phyloP scores from a whole-genome alignment of 1,139 yeast species.

The Debaryomyces robertsiae region DNA sequence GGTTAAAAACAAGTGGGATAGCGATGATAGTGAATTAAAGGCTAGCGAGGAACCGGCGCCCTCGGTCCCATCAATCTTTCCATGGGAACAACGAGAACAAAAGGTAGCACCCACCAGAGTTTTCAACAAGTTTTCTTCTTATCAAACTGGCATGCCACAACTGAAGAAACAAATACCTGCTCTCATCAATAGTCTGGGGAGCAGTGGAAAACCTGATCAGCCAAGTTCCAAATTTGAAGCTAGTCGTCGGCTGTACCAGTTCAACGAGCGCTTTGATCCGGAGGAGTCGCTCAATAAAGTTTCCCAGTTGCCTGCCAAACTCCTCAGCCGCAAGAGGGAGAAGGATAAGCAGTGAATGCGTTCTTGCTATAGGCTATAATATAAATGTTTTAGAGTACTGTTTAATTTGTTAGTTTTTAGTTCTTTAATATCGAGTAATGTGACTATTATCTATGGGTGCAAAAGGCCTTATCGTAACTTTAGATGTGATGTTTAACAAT shows the following conservation, averaged over 20 bases:
- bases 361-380: not conserved
- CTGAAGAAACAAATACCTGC: not conserved
- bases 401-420: too few relatives aligned
- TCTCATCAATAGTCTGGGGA: not conserved
- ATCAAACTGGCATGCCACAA: not conserved
- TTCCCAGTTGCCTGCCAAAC: constrained; percentile 22
- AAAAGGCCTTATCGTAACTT: too few relatives aligned
- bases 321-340: constrained; percentile 18
- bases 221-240: not conserved
- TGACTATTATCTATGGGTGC: too few relatives aligned
- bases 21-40: constrained; percentile 10
- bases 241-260: not conserved
- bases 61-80: constrained; percentile 39
- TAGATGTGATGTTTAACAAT: too few relatives aligned
- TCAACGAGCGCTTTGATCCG: constrained; percentile 18
- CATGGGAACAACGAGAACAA: constrained; percentile 42
- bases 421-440: too few relatives aligned
- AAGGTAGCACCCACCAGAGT: constrained; percentile 24
- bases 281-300: constrained; percentile 24
- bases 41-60: constrained; percentile 15
- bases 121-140: constrained; percentile 11
- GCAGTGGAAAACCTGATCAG: constrained; percentile 1
- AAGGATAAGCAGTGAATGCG: constrained; percentile 4
- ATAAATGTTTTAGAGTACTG: not conserved
- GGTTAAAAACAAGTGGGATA: constrained; percentile 32